Base-by-base conservation (phyloP, 2,329 filamentous ascomycete genomes). In the Pseudocercospora fuligena region DNA sequence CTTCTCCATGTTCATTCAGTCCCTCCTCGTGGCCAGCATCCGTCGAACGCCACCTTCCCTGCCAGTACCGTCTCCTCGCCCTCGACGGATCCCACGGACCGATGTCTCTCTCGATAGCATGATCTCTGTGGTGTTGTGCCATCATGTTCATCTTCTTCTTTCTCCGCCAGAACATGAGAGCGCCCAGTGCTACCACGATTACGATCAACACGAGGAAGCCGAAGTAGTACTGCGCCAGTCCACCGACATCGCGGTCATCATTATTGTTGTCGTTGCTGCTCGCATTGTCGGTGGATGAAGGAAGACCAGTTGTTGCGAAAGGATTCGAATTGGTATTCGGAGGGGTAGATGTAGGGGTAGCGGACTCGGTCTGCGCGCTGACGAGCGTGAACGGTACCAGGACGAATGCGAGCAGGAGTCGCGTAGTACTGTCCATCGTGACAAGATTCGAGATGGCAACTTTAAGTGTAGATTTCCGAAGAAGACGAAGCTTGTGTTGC, bases 1-100 rank as follows among this genome's bases (percentile, higher is more conserved):
- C 87, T 75, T 90, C 87, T 29, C 88, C 89, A 51, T 84, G 77
- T 78, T 90, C 88, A 73, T 90, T 84, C 64, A 90, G 76, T 0
- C 89, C 89, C 69, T 90, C 88, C 54, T 84, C 81, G 12, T 59
- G 40, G 11, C 64, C 64, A n/a, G 49, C 57, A n/a, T 71, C 68
- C 1, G 61, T 61, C 11, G 66, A 66, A 16, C 68, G 56, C 68
- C 70, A 70, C 21, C 68, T 53, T 12, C 68, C 70, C 43, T 72
- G 70, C 72, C 72, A 74, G 73, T 73, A 70, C n/a, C 77, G 73
- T 46, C 71, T 64, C 51, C 76, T 60, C 36, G 69, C 62, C 23
- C 68, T 61, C 11, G 51, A 43, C 1, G 66, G 36, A 40, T 71
- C 64, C 61, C 63, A 70, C 8, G 53, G 25, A n/a, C 58, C 51